Evolutionary conservation across 352 stramenopile species (phyloP).

Genomic region (Salisapilia sapeloensis): DNA sequence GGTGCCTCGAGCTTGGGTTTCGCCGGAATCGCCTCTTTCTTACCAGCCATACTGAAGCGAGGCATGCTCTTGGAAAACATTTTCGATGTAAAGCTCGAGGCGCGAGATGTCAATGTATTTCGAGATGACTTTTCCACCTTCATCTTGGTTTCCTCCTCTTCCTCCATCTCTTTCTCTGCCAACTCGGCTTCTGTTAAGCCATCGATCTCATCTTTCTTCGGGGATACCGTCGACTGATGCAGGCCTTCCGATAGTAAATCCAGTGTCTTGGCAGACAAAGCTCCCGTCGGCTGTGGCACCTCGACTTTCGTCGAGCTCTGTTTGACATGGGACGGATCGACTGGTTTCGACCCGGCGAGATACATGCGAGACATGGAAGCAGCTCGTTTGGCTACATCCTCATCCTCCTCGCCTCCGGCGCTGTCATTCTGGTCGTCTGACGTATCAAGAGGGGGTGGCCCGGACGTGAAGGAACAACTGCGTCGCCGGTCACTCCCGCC

Average conservation of each 20-base stretch:
- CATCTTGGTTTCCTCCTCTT: constrained; percentile 73
- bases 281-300: constrained; percentile 50
- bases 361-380: constrained; percentile 76
- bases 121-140: constrained; percentile 53
- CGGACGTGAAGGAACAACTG: constrained; percentile 52
- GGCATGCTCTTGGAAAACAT: constrained; percentile 26
- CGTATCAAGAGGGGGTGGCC: no score
- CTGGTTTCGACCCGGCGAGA: constrained; percentile 54
- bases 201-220: constrained; percentile 9
- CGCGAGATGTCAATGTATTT: constrained; percentile 35
- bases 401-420: constrained; percentile 2
- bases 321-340: constrained; percentile 68
- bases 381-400: constrained; percentile 21
- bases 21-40: neutral
- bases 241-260: constrained; percentile 61
- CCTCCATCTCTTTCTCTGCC: constrained; percentile 78
- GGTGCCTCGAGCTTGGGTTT: constrained; percentile 4
- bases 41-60: neutral
- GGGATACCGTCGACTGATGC: constrained; percentile 19
- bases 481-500: constrained; percentile 14
- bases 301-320: constrained; percentile 26
- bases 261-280: constrained; percentile 55
- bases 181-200: constrained; percentile 53
- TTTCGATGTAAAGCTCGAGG: constrained; percentile 64
- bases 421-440: constrained; percentile 1